Conservation (phyloP, 164 flowering plant species). For the Umbellularia californica region DNA sequence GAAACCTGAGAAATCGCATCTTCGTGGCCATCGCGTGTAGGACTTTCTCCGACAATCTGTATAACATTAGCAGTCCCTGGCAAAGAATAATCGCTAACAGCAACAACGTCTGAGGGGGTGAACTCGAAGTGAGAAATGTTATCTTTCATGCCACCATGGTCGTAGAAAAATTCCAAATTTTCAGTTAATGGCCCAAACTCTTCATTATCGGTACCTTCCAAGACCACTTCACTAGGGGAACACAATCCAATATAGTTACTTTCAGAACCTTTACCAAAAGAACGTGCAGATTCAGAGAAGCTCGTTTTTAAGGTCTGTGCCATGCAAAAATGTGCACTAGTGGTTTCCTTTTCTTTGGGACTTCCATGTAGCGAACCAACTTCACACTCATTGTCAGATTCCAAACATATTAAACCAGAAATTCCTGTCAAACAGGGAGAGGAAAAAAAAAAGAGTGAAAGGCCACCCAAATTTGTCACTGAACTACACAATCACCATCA, state of each 20-base stretch:
- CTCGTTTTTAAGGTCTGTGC: background rate
- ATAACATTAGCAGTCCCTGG: background rate
- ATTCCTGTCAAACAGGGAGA: slow-evolving; percentile 25
- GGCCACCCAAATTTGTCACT: background rate
- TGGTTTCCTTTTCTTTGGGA: slow-evolving; percentile 20
- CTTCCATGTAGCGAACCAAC: slow-evolving; percentile 16
- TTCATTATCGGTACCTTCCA: background rate
- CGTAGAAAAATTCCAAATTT: background rate
- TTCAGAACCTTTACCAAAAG: background rate
- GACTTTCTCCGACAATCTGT: background rate
- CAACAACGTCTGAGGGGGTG: background rate
- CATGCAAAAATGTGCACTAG: background rate
- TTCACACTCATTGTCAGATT: slow-evolving; percentile 64
- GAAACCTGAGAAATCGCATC: background rate
- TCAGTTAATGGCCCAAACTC: background rate
- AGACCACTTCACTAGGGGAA: background rate
- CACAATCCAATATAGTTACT: slow-evolving; percentile 1
- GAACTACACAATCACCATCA: background rate
- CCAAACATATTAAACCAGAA: slow-evolving; percentile 49
- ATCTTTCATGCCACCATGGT: background rate
- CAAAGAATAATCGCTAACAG: background rate
- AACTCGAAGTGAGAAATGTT: background rate
- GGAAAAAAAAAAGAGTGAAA: background rate
- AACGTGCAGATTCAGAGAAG: background rate
- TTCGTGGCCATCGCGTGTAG: background rate